Percentiles rank a stretch among this genome's conserved stretches.
Conservation (phyloP, 257 asterid species). For the Solanum infundibuliforme region DNA sequence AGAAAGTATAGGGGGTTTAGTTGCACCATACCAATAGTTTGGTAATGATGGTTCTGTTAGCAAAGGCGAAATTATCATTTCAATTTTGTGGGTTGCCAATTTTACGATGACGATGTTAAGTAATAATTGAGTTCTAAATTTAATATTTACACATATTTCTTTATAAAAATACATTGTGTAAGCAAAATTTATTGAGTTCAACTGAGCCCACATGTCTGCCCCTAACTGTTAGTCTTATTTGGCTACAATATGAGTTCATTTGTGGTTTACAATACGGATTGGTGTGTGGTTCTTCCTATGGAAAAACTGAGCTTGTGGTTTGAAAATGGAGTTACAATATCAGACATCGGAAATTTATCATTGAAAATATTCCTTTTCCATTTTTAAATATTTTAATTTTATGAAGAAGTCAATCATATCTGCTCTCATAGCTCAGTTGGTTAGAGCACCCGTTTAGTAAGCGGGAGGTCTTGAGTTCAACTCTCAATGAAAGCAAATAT, state of each 20-base stretch:
- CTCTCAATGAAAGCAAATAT: constrained; percentile 23
- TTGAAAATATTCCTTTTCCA: no score
- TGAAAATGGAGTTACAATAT: no score
- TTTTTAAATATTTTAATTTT: no score
- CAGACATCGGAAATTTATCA: not conserved
- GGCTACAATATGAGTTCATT: not conserved
- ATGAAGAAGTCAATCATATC: not conserved
- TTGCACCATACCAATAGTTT: not conserved
- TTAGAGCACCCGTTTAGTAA: constrained; percentile 41
- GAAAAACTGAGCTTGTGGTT: not conserved
- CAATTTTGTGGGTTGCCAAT: no score
- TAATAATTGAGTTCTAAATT: no score
- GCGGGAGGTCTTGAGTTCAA: constrained; percentile 37
- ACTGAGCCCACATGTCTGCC: not conserved
- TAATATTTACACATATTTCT: no score
- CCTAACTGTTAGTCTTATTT: not conserved
- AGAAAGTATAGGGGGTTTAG: not conserved
- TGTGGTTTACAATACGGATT: not conserved
- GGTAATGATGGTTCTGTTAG: not conserved
- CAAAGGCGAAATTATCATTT: not conserved
- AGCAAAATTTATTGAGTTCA: not conserved
- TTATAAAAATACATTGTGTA: no score
- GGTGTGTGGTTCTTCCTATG: not conserved
- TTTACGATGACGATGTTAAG: not conserved
- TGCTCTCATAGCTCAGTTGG: constrained; percentile 32